These are phyloP conservation scores for Calonectria multiphialidica DNA, from an alignment of 2,329 filamentous ascomycete species.

Conservation along the genomic window DNA sequence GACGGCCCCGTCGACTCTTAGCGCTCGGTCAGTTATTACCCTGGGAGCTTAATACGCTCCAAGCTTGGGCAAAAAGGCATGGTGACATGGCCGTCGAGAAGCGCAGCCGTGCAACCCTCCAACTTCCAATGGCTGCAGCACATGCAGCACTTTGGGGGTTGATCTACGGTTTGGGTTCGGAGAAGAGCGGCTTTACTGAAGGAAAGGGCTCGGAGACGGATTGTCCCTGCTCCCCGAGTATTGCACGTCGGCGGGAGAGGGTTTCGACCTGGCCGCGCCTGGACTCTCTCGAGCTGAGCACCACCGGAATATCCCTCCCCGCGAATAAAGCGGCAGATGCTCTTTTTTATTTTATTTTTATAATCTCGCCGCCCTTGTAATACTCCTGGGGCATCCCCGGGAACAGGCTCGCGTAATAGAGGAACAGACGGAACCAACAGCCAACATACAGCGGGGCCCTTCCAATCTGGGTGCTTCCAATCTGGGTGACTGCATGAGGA, in stretches of 20 bases:
- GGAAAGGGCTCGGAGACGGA: neutral
- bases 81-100: conserved; percentile 14
- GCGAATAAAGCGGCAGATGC: neutral
- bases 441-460: neutral
- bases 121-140: conserved; percentile 8
- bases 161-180: conserved; percentile 11
- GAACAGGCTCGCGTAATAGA: neutral
- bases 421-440: neutral
- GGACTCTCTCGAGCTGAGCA: conserved; percentile 8
- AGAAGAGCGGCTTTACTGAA: conserved; percentile 13
- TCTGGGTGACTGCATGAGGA: neutral
- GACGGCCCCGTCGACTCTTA: neutral
- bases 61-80: conserved; percentile 5
- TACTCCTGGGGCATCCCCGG: neutral
- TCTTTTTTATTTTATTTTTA: neutral
- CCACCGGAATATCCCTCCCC: conserved; percentile 23
- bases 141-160: conserved; percentile 1
- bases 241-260: neutral
- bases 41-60: neutral
- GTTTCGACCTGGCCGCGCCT: neutral
- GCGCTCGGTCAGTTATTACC: neutral
- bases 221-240: neutral
- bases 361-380: neutral
- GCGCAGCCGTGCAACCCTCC: conserved; percentile 18
- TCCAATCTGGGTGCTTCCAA: neutral